A percentile compares a stretch with the other conserved stretches of the same genome.
phyloP scores from a whole-genome alignment of 768 basidiomycete genomes.

The Suillus paluster region DNA sequence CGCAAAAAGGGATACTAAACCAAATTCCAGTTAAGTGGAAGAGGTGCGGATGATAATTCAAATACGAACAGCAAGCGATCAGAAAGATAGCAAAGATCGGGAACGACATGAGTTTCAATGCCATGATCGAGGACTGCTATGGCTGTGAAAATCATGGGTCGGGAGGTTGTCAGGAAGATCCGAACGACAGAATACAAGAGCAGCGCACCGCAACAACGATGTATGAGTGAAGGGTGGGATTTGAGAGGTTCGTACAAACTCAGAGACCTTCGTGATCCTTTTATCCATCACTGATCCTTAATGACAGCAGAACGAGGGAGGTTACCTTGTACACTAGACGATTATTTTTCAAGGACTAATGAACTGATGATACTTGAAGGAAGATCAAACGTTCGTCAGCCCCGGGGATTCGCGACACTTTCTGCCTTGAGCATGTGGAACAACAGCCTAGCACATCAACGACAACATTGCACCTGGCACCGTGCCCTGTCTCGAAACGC shows the following conservation, averaged over 20 bases:
- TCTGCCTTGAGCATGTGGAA: slow-evolving; percentile 41
- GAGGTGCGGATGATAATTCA: not conserved
- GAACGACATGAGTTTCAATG: not conserved
- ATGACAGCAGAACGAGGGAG: not conserved
- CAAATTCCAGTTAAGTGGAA: not conserved
- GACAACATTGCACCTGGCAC: slow-evolving; percentile 23
- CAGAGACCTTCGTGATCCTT: not conserved
- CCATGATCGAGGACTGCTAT: not conserved
- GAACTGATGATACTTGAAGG: not conserved
- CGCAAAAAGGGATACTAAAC: not conserved
- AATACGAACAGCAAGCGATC: not conserved
- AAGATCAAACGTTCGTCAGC: not conserved
- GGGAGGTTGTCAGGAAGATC: not conserved
- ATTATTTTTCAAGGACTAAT: too few species aligned
- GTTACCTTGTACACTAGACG: not conserved
- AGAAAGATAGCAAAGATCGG: not conserved
- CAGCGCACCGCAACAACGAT: not conserved
- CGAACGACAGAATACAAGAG: not conserved
- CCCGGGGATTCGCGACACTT: slow-evolving; percentile 22
- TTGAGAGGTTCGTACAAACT: not conserved
- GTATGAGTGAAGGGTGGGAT: not conserved
- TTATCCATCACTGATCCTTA: not conserved
- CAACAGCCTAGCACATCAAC: slow-evolving; percentile 30
- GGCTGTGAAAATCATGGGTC: not conserved
- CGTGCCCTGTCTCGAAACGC: slow-evolving; percentile 6